Evolutionary conservation across 331 rosid genomes (phyloP).

Genomic region (Prunus yedoensis): DNA sequence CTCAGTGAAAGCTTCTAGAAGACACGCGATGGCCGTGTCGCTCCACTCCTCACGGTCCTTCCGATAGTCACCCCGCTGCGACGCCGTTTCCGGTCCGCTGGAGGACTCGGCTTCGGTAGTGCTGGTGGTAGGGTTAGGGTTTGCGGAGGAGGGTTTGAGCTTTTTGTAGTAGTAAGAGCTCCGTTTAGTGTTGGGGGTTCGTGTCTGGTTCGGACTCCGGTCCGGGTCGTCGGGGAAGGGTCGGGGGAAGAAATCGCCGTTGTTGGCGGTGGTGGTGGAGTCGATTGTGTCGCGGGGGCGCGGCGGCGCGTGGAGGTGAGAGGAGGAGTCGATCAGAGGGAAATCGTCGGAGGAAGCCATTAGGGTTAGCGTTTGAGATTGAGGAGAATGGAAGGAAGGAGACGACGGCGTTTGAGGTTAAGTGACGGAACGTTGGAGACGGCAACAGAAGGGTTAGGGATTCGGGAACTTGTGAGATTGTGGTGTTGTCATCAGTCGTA

Average conservation of each 20-base stretch:
- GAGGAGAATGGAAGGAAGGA: slow-evolving; percentile 15
- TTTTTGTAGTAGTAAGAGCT: slow-evolving; percentile 1
- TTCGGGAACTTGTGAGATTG: not conserved
- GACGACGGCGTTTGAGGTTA: slow-evolving; percentile 32
- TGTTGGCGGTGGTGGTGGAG: not conserved
- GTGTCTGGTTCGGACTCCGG: not conserved
- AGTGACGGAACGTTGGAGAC: slow-evolving; percentile 23
- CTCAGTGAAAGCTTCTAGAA: slow-evolving; percentile 85
- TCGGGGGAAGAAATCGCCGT: not conserved
- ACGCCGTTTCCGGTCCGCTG: slow-evolving; percentile 4
- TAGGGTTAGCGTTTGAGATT: not conserved
- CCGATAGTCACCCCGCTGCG: slow-evolving; percentile 53
- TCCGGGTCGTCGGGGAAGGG: not conserved
- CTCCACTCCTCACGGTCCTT: slow-evolving; percentile 99
- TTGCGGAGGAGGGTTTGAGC: not conserved
- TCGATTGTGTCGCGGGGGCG: not conserved
- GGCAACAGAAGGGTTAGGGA: slow-evolving; percentile 4
- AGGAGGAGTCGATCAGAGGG: not conserved
- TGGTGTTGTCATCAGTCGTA: not conserved
- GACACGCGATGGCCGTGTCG: slow-evolving; percentile 80
- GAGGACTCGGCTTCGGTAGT: slow-evolving; percentile 5
- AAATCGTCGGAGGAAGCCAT: slow-evolving; percentile 2
- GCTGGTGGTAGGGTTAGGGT: not conserved
- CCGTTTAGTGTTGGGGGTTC: not conserved
- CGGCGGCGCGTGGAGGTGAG: not conserved